Percentiles rank a stretch among this genome's conserved stretches.
phyloP scores from a whole-genome alignment of 2,329 filamentous ascomycete genomes.

The Ophiostoma pallidulum region DNA sequence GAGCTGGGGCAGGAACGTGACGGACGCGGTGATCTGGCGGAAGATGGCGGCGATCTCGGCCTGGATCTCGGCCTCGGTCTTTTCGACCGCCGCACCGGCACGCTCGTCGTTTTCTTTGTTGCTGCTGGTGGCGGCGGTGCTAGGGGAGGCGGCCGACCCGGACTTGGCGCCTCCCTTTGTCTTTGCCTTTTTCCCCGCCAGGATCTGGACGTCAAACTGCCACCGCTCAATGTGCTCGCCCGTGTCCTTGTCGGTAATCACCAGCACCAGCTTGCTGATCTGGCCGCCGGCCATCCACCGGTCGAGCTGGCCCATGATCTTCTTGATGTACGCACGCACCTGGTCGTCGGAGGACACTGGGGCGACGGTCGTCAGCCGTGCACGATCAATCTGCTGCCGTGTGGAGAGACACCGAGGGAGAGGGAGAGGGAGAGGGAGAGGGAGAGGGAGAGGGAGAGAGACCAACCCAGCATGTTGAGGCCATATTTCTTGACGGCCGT shows the following conservation, averaged over 20 bases:
- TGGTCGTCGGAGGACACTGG: slow-evolving; percentile 89
- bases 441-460: too few relatives aligned
- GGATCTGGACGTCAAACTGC: slow-evolving; percentile 69
- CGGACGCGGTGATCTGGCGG: slow-evolving; percentile 93
- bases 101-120: slow-evolving; percentile 18
- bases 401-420: too few relatives aligned
- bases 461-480: slow-evolving; percentile 78
- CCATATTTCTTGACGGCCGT: slow-evolving; percentile 98
- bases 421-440: too few relatives aligned
- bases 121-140: slow-evolving; percentile 37
- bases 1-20: slow-evolving; percentile 91
- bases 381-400: too few relatives aligned
- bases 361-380: background rate
- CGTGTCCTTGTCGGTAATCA: slow-evolving; percentile 94
- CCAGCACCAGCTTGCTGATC: slow-evolving; percentile 92
- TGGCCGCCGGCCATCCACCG: slow-evolving; percentile 97
- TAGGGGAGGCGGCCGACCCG: slow-evolving; percentile 20
- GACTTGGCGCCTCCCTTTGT: slow-evolving; percentile 21
- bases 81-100: slow-evolving; percentile 45
- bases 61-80: slow-evolving; percentile 90
- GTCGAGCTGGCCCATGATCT: slow-evolving; percentile 96
- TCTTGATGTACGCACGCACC: slow-evolving; percentile 98
- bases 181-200: slow-evolving; percentile 21
- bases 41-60: slow-evolving; percentile 94
- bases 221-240: slow-evolving; percentile 93